phyloP scores from a whole-genome alignment of 768 basidiomycete genomes.

The Lenzites betulinus region DNA sequence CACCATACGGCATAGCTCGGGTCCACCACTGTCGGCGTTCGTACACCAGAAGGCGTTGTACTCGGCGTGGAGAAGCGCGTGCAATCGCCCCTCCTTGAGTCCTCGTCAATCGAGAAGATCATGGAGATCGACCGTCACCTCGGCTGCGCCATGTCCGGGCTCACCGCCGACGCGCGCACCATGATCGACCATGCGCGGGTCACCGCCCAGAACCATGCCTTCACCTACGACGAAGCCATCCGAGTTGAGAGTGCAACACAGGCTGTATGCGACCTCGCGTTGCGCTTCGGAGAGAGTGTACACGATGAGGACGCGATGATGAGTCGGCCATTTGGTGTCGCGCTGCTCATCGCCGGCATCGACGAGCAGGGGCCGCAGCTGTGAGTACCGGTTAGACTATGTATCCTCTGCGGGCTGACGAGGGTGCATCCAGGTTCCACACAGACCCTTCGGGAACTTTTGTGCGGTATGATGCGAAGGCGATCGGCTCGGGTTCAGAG shows the following conservation, averaged over 20 bases:
- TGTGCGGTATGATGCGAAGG: constrained; percentile 95
- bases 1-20: constrained; percentile 67
- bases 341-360: constrained; percentile 94
- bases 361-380: constrained; percentile 96
- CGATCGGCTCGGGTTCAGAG: constrained; percentile 97
- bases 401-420: background rate
- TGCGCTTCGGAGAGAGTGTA: constrained; percentile 98
- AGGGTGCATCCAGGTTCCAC: constrained; percentile 66
- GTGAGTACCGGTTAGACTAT: constrained; percentile 47
- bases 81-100: constrained; percentile 93
- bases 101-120: constrained; percentile 97
- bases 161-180: constrained; percentile 97
- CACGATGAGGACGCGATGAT: constrained; percentile 99
- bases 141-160: constrained; percentile 96
- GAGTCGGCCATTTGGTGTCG: constrained; percentile 99
- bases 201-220: constrained; percentile 92
- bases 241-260: constrained; percentile 98
- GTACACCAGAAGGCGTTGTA: constrained; percentile 86
- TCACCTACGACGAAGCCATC: constrained; percentile 96
- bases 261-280: constrained; percentile 95
- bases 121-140: constrained; percentile 99
- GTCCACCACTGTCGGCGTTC: constrained; percentile 95
- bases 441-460: constrained; percentile 99
- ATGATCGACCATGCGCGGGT: constrained; percentile 99
- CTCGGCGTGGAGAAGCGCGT: constrained; percentile 99